A percentile compares a stretch with the other conserved stretches of the same genome.
Conservation (phyloP, 2,329 filamentous ascomycete species). For the Bipolaris cookei region DNA sequence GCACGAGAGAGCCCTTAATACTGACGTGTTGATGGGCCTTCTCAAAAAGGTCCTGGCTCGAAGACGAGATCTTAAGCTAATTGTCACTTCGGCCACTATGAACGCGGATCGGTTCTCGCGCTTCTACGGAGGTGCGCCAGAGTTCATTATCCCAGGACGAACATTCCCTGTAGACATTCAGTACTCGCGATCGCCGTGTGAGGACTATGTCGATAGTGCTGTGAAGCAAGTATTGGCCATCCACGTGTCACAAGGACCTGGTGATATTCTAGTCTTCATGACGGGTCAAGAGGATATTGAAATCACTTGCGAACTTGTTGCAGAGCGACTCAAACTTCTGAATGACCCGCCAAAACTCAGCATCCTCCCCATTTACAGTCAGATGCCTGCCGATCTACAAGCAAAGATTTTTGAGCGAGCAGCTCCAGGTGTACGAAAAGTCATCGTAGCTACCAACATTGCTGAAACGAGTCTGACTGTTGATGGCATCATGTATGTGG, state of each 20-base stretch:
- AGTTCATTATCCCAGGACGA: constrained; percentile 93
- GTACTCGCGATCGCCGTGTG: constrained; percentile 91
- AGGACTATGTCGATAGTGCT: constrained; percentile 96
- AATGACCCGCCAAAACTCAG: constrained; percentile 95
- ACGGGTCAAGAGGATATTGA: constrained; percentile 99
- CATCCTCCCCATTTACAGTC: constrained; percentile 97
- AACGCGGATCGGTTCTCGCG: constrained; percentile 95
- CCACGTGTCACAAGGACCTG: constrained; percentile 89
- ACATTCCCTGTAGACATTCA: constrained; percentile 98
- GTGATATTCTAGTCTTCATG: constrained; percentile 99
- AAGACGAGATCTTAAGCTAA: constrained; percentile 89
- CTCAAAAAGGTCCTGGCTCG: constrained; percentile 96
- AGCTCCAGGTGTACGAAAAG: constrained; percentile 88
- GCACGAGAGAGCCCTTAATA: constrained; percentile 94
- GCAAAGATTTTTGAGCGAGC: constrained; percentile 97
- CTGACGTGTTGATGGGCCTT: constrained; percentile 94
- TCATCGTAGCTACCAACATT: constrained; percentile 98
- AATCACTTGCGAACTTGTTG: constrained; percentile 89
- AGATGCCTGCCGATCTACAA: constrained; percentile 98
- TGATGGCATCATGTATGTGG: constrained; percentile 98
- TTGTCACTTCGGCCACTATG: constrained; percentile 98
- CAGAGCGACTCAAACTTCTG: constrained; percentile 82
- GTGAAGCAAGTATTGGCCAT: constrained; percentile 96
- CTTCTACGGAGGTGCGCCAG: constrained; percentile 94
- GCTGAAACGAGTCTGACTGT: constrained; percentile 97